phyloP scores from a whole-genome alignment of 2,329 filamentous ascomycete genomes.

The Lecanicillium sp. region DNA sequence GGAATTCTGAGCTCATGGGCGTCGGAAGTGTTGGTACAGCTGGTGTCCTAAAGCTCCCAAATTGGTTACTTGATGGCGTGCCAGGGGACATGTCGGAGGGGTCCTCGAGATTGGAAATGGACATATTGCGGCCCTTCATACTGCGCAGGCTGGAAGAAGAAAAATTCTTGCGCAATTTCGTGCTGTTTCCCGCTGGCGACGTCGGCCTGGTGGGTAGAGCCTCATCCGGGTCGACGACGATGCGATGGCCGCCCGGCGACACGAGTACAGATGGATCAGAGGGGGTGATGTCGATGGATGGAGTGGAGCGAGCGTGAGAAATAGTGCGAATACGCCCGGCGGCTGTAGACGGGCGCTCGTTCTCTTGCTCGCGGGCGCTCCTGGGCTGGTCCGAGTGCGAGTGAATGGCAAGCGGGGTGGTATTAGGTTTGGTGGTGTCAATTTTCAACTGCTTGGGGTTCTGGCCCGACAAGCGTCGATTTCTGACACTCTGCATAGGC shows the following conservation, averaged over 20 bases:
- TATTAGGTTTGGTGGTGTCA: constrained; percentile 53
- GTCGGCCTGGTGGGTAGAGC: constrained; percentile 37
- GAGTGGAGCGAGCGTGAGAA: constrained; percentile 5
- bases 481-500: constrained; percentile 55
- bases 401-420: constrained; percentile 17
- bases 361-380: constrained; percentile 1
- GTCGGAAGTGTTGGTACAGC: constrained; percentile 59
- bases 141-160: constrained; percentile 66
- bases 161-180: constrained; percentile 56
- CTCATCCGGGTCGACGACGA: constrained; percentile 31
- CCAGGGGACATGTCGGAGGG: constrained; percentile 62
- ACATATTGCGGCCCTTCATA: constrained; percentile 68
- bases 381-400: constrained; percentile 2
- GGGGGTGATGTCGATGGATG: constrained; percentile 17
- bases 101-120: constrained; percentile 55
- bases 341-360: constrained; percentile 3
- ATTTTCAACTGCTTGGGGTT: constrained; percentile 83
- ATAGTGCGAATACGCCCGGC: background rate
- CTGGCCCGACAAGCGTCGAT: constrained; percentile 72
- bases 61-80: constrained; percentile 67
- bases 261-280: constrained; percentile 22
- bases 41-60: constrained; percentile 47
- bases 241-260: constrained; percentile 29
- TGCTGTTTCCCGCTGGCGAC: constrained; percentile 43
- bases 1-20: constrained; percentile 57